A percentile compares a stretch with the other conserved stretches of the same genome.
Evolutionary conservation across 208 protist species (phyloP).

Genomic region (Trypanosoma avium): DNA sequence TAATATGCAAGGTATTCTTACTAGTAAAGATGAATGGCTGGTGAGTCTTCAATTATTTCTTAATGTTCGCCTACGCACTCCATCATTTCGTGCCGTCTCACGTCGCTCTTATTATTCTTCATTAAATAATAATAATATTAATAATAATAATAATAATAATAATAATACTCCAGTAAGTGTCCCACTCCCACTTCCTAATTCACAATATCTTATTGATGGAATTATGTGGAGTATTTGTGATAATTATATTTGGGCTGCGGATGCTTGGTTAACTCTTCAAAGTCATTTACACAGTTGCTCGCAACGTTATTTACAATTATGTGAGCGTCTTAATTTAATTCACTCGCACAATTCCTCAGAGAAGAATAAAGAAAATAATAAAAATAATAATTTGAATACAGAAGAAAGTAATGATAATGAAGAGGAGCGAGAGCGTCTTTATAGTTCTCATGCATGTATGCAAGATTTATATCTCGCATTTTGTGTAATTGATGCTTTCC

Average conservation of each 20-base stretch:
- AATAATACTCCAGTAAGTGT: constrained; percentile 35
- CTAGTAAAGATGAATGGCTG: constrained; percentile 64
- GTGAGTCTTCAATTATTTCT: constrained; percentile 60
- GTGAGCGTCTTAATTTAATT: constrained; percentile 12
- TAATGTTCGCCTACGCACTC: constrained; percentile 47
- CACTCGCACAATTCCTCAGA: background rate
- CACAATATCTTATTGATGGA: constrained; percentile 74
- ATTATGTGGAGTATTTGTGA: constrained; percentile 74
- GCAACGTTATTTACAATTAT: constrained; percentile 41
- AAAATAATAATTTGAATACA: too few relatives aligned
- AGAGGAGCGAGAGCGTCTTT: constrained; percentile 47
- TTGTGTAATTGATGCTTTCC: constrained; percentile 61
- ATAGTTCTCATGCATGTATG: constrained; percentile 54
- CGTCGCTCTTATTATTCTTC: too few relatives aligned
- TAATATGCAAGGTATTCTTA: too few relatives aligned
- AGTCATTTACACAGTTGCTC: constrained; percentile 60
- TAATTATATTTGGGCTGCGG: constrained; percentile 41
- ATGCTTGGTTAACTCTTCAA: constrained; percentile 62
- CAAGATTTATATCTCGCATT: constrained; percentile 79
- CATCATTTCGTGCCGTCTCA: constrained; percentile 37
- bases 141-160: too few relatives aligned
- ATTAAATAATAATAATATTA: too few relatives aligned
- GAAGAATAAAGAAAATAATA: background rate
- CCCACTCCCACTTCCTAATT: constrained; percentile 58
- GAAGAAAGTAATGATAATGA: too few relatives aligned